Evolutionary conservation across 163 green algal genomes (phyloP).

Genomic region (Coccomyxa subellipsoidea): DNA sequence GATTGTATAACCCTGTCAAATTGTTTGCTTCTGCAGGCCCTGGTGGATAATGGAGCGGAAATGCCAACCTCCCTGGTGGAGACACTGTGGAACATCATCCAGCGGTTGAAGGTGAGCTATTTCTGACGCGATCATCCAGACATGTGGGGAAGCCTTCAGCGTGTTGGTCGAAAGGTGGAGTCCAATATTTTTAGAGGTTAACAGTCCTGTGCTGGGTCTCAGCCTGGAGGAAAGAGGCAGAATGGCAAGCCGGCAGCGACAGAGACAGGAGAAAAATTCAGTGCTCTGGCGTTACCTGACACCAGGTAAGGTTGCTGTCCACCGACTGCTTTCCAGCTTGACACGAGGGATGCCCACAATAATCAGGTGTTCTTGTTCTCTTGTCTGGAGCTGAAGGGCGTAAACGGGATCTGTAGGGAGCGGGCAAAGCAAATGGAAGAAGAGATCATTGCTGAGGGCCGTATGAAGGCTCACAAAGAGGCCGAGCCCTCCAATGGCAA

Average conservation of each 20-base stretch:
- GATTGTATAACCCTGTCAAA: no score
- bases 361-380: no score
- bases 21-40: conserved; percentile 13
- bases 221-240: background rate
- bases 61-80: conserved; percentile 61
- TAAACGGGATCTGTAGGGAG: conserved; percentile 51
- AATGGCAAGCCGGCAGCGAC: background rate
- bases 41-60: conserved; percentile 67
- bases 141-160: background rate
- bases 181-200: background rate
- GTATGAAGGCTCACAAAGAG: background rate
- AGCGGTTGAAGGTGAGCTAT: conserved; percentile 37
- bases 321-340: background rate
- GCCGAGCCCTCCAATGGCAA: conserved; percentile 16
- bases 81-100: conserved; percentile 74
- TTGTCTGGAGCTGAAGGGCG: no score
- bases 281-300: conserved; percentile 8
- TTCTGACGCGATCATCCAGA: no score
- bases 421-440: conserved; percentile 70
- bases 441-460: conserved; percentile 61
- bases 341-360: no score
- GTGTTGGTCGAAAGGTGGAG: background rate
- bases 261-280: background rate
- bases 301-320: background rate
- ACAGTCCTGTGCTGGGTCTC: background rate